These are phyloP conservation scores for Skeletonema marinoi DNA, from an alignment of 108 stramenopile species.

Conservation along the genomic window DNA sequence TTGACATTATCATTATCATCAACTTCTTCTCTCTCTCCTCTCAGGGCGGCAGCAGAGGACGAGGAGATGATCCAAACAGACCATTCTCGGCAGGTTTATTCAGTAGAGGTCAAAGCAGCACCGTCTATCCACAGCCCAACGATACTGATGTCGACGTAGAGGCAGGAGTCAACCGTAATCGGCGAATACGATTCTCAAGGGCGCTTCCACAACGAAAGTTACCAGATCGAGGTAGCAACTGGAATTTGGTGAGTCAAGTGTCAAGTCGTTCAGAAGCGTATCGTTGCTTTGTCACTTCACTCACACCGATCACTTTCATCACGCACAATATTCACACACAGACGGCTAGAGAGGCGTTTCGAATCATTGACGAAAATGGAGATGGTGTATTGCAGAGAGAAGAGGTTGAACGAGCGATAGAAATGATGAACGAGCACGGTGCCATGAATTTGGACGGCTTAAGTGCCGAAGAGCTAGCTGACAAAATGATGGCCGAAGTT, in stretches of 20 bases:
- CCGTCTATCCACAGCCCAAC: conserved; percentile 20
- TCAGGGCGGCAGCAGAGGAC: not conserved
- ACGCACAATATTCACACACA: conserved; percentile 8
- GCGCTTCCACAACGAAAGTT: not conserved
- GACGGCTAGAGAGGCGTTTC: conserved; percentile 58
- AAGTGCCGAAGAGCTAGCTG: conserved; percentile 30
- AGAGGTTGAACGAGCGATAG: conserved; percentile 48
- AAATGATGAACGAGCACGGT: conserved; percentile 48
- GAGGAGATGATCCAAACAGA: not conserved
- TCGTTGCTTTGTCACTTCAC: not conserved
- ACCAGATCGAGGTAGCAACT: not conserved
- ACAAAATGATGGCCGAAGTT: conserved; percentile 52
- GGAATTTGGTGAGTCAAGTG: conserved; percentile 35
- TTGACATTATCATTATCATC: not conserved
- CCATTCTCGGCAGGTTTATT: not conserved
- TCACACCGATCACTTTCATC: not conserved
- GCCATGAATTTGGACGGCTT: conserved; percentile 33
- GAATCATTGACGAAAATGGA: conserved; percentile 57
- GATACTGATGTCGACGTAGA: conserved; percentile 13
- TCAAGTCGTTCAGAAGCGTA: not conserved
- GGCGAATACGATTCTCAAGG: conserved; percentile 15
- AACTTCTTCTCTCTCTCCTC: not conserved
- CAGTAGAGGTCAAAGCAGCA: not conserved
- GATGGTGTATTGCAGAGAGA: conserved; percentile 57
- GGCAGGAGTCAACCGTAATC: conserved; percentile 16